A percentile compares a stretch with the other conserved stretches of the same genome.
Evolutionary conservation across 1,284 basidiomycete species (phyloP).

Genomic region (Porodaedalea pini): DNA sequence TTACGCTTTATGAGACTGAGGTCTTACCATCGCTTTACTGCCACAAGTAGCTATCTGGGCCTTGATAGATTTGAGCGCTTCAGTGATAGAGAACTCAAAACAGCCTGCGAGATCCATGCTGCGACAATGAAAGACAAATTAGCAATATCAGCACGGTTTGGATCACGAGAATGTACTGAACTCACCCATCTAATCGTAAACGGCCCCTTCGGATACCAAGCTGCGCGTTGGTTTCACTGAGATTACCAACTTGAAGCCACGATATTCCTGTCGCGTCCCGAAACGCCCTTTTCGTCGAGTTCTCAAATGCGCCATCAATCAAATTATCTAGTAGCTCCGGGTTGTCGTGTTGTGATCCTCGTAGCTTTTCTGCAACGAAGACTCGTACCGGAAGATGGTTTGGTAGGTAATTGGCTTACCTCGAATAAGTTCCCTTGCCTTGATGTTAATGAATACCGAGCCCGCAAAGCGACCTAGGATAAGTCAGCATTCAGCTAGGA

Average conservation of each 20-base stretch:
- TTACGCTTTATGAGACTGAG: neutral
- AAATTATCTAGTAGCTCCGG: conserved; percentile 65
- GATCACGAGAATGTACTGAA: conserved; percentile 10
- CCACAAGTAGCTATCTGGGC: conserved; percentile 62
- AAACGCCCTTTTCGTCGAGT: conserved; percentile 74
- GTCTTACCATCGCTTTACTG: conserved; percentile 51
- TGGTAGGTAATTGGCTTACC: neutral
- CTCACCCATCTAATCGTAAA: conserved; percentile 64
- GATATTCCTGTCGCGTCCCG: conserved; percentile 59
- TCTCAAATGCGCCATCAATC: conserved; percentile 63
- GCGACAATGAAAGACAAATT: neutral
- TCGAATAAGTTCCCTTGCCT: neutral
- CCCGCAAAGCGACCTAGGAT: conserved; percentile 66
- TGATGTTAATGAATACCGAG: conserved; percentile 67
- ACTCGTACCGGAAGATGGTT: neutral
- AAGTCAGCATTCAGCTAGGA: neutral
- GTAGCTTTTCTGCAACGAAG: conserved; percentile 3
- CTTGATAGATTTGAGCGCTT: conserved; percentile 64
- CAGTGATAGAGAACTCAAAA: conserved; percentile 72
- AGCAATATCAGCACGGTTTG: neutral
- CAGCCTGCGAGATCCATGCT: conserved; percentile 61
- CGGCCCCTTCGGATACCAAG: conserved; percentile 68
- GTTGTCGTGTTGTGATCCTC: conserved; percentile 46
- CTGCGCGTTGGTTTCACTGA: conserved; percentile 62
- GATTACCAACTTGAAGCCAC: conserved; percentile 70